Evolutionary conservation across 129 eudicot species (phyloP).

Genomic region (Flaveria trinervia): DNA sequence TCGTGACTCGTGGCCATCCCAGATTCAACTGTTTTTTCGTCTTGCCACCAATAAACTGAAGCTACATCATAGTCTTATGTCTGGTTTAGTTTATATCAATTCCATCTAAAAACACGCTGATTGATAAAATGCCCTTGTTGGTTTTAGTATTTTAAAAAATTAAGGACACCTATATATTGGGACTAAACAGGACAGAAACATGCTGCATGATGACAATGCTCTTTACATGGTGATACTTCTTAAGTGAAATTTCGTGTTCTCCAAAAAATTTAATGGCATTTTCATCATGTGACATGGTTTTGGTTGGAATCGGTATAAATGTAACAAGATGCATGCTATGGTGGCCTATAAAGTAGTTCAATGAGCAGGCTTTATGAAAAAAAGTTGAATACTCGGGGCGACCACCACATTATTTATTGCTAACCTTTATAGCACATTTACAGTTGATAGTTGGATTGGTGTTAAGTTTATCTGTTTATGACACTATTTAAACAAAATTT

Average conservation of each 20-base stretch:
- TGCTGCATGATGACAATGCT: conserved; percentile 1
- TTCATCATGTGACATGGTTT: not conserved
- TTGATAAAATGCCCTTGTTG: no score
- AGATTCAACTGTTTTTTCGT: no score
- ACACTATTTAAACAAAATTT: not conserved
- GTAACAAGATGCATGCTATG: not conserved
- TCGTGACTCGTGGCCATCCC: no score
- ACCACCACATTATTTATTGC: not conserved
- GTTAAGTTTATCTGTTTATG: not conserved
- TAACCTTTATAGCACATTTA: conserved; percentile 3
- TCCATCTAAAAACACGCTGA: no score
- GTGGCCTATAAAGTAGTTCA: not conserved
- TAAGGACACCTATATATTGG: not conserved
- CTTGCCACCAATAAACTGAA: no score
- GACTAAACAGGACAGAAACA: not conserved
- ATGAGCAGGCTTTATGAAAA: not conserved
- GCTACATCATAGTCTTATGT: no score
- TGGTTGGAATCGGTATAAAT: not conserved
- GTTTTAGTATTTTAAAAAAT: not conserved
- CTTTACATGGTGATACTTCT: not conserved
- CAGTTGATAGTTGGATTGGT: not conserved
- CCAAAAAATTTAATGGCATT: not conserved
- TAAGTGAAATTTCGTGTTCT: not conserved
- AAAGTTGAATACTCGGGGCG: not conserved
- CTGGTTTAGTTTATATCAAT: no score